phyloP scores from a whole-genome alignment of 129 eudicot species.

The Lactuca saligna region DNA sequence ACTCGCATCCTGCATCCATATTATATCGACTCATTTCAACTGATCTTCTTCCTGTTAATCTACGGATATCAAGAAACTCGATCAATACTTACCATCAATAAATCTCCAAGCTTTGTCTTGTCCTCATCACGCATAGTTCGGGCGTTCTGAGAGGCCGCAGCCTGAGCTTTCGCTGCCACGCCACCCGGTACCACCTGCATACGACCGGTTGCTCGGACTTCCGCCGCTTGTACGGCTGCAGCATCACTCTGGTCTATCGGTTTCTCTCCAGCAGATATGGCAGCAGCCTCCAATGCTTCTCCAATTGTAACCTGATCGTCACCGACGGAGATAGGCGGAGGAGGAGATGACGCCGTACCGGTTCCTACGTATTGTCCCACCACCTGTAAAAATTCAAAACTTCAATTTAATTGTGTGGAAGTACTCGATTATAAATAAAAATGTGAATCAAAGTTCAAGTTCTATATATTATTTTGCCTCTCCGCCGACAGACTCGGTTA shows the following conservation, averaged over 20 bases:
- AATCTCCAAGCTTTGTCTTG: conserved; percentile 52
- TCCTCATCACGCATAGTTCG: conserved; percentile 29
- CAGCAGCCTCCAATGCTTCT: conserved; percentile 67
- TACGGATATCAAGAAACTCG: too few species aligned
- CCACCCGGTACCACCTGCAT: conserved; percentile 43
- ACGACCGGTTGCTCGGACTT: conserved; percentile 50
- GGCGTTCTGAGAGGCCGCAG: conserved; percentile 45
- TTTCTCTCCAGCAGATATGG: conserved; percentile 45
- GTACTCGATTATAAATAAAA: background rate
- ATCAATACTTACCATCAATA: conserved; percentile 34
- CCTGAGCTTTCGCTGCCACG: conserved; percentile 47
- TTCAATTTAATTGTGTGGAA: background rate
- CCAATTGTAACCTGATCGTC: conserved; percentile 53
- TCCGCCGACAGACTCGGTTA: conserved; percentile 51
- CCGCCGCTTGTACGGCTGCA: conserved; percentile 67
- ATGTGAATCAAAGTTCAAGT: background rate
- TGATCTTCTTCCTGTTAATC: background rate
- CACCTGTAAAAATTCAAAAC: conserved; percentile 33
- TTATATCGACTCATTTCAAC: background rate
- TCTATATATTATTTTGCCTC: conserved; percentile 29
- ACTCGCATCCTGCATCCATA: conserved; percentile 44
- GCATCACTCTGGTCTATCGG: conserved; percentile 60
- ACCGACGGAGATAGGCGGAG: background rate
- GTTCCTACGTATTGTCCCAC: conserved; percentile 46
- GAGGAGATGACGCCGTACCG: background rate